Evolutionary conservation across 2,329 filamentous ascomycete species (phyloP), one percentile per base, ranked within the genome.

Genomic region (Penicillium sp.): DNA sequence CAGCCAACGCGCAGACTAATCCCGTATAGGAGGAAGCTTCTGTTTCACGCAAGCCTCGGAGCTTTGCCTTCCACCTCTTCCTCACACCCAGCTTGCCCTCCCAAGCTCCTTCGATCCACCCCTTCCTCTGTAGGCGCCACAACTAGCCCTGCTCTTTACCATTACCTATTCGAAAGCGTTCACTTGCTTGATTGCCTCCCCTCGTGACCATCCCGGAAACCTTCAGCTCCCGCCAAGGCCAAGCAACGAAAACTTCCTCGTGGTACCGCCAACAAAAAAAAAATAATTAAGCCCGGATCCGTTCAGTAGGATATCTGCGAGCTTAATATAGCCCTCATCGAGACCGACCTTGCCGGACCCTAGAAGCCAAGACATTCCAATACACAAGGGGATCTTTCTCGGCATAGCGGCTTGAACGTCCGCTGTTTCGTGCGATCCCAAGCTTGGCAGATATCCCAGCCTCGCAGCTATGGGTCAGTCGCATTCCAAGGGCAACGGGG

Each of bases 401-500:
- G 62, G 56, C 59, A 55, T 62, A 58, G 59, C 53, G 61, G 56
- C 54, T 65, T 61, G 53, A 64, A 65, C 59, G 55, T 61, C 58
- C 59, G 59, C 56, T 57, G 56, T 64, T 33, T 65, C 57, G 60
- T 64, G 59, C 63, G 55, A 64, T 63, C 58, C 54, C 55, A 62
- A 67, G 68, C 69, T 70, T 71, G 67, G 69, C 68, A 71, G 62
- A 65, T 61, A 67, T 70, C 69, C 67, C 44, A 61, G 52, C 65
- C 61, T 66, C 70, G 65, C 67, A 67, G 73, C 64, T 58, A 81
- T 81, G 79, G 79, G 79, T 70, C 78, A 81, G 71, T 77, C 79
- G 70, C 79, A 80, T 72, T 81, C 79, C 65, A 81, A 81, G 69
- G 77, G 78, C 67, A 79, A 77, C 58, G 83, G 84, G 69, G 84